Evolutionary conservation across 192 early-diverging fungal species (phyloP), one percentile per base, ranked within the genome.

Genomic region (Lunasporangiospora selenospora): DNA sequence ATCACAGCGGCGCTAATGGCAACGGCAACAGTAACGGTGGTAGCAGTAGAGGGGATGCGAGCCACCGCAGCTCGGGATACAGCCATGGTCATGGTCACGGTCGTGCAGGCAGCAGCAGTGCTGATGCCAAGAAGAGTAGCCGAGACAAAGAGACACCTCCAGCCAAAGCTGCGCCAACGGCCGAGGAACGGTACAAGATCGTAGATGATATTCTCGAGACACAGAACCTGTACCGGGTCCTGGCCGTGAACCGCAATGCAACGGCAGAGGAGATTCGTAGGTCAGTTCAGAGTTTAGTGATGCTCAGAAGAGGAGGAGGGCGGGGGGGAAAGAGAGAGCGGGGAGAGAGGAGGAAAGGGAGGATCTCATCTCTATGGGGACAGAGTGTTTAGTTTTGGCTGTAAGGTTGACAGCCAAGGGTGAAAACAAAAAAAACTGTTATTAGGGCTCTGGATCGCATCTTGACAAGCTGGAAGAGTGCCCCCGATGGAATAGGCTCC

Each of bases 161-260:
- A 10, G n/a, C n/a, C n/a, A 73, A 73, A 34, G 53, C 52, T 3
- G 60, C 69, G 18, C 38, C 59, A 4, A 63, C 69, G 16, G 38
- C 69, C 19, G 69, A 73, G 32, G 69, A 73, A 23, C 45, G 63
- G 26, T 78, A 79, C 53, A 58, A 65, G 38, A 51, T 77, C 26
- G 83, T 85, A 6, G 81, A 82, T 1, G 79, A 81, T 16, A 85
- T 85, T 30, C 62, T 82, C 24, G 48, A 60, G 27, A 82, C 81
- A 33, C 63, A 79, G 31, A 75, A 81, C 26, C 78, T 78, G 23
- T 87, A 83, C 42, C 47, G 45, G 11, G 80, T 87, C 18, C 57
- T 86, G 11, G 80, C 75, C 16, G 75, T 86, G 24, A 66, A 47
- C 33, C 71, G 67, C 47, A 62, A 53, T 11, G 75, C 75, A 2